phyloP scores from a whole-genome alignment of 345 rosid genomes.

The Rubroshorea leprosula region DNA sequence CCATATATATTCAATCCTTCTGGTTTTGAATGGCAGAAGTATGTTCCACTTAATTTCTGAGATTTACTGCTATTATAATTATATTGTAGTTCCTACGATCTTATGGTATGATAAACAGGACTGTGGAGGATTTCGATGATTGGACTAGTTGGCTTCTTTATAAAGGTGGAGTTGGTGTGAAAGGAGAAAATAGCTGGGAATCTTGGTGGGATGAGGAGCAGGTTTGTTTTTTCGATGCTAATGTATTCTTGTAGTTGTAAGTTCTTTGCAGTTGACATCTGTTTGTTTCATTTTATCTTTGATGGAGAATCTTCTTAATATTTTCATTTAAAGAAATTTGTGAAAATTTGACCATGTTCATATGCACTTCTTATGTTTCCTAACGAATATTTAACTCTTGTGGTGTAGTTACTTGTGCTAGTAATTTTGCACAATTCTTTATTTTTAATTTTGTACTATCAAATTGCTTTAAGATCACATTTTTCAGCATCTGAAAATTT shows the following conservation, averaged over 20 bases:
- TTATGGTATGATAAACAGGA: slow-evolving; percentile 43
- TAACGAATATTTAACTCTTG: no score
- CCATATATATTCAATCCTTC: slow-evolving; percentile 99
- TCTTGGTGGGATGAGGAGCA: slow-evolving; percentile 99
- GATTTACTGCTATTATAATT: neutral
- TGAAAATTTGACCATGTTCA: no score
- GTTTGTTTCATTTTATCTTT: neutral
- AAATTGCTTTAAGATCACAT: neutral
- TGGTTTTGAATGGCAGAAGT: slow-evolving; percentile 99
- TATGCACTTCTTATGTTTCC: no score
- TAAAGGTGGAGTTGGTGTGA: slow-evolving; percentile 98
- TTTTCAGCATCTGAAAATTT: no score
- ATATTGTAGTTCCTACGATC: neutral
- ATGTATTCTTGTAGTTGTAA: neutral
- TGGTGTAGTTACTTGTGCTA: neutral
- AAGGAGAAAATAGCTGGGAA: slow-evolving; percentile 98
- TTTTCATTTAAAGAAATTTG: no score
- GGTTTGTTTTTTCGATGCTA: slow-evolving; percentile 34
- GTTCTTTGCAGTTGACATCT: neutral
- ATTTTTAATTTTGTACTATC: no score
- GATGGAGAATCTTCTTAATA: neutral
- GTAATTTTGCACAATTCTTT: neutral
- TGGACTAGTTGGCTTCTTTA: slow-evolving; percentile 97
- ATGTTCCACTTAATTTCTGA: slow-evolving; percentile 21
- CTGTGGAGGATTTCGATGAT: slow-evolving; percentile 97